A percentile compares a stretch with the other conserved stretches of the same genome.
Conservation (phyloP, 768 basidiomycete genomes). For the Kwoniella dendrophila region DNA sequence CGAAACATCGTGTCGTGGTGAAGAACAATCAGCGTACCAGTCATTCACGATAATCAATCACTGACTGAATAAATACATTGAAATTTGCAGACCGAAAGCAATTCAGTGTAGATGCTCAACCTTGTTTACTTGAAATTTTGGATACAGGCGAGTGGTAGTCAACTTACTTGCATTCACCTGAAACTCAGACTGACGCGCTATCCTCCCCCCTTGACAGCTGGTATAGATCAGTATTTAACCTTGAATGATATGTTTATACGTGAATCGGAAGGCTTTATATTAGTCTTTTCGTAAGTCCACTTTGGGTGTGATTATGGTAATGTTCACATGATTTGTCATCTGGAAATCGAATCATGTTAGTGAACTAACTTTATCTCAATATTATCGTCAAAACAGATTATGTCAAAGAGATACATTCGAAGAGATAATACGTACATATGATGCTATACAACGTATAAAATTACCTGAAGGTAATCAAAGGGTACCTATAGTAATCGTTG, state of each 20-base stretch:
- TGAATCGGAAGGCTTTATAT: conserved; percentile 45
- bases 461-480: conserved; percentile 60
- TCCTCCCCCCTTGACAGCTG: conserved; percentile 19
- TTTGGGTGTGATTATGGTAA: neutral
- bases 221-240: conserved; percentile 34
- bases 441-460: conserved; percentile 79
- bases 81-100: conserved; percentile 31
- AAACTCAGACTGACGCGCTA: too few relatives aligned
- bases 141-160: conserved; percentile 27
- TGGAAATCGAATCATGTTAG: too few relatives aligned
- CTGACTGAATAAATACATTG: neutral
- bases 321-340: neutral
- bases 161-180: neutral
- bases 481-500: conserved; percentile 81
- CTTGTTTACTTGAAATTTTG: conserved; percentile 36
- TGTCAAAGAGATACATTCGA: conserved; percentile 78
- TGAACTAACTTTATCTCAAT: neutral
- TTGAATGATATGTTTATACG: conserved; percentile 38
- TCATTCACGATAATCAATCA: neutral
- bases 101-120: conserved; percentile 30
- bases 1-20: neutral
- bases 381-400: conserved; percentile 60
- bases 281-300: conserved; percentile 60
- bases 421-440: conserved; percentile 76
- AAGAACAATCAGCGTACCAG: neutral